phyloP scores from a whole-genome alignment of 2,329 filamentous ascomycete genomes.

The Claviceps sp. region DNA sequence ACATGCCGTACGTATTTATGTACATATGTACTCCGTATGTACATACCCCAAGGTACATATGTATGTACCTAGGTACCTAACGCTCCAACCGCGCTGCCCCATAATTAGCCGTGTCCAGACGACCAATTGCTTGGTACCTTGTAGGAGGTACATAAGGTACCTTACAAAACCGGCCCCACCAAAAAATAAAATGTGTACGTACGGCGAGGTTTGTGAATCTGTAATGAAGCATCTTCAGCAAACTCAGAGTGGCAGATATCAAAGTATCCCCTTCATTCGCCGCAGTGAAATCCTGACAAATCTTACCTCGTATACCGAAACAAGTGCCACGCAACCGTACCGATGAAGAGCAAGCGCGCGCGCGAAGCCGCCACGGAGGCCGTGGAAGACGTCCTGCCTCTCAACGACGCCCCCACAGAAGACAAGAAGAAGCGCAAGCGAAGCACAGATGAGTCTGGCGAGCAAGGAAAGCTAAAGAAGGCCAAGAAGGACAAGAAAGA shows the following conservation, averaged over 20 bases:
- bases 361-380: constrained; percentile 19
- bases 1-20: too few relatives aligned
- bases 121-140: not conserved
- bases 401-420: constrained; percentile 11
- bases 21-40: too few relatives aligned
- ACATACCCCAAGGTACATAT: too few relatives aligned
- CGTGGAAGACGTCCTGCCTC: constrained; percentile 13
- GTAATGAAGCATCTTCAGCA: too few relatives aligned
- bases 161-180: not conserved
- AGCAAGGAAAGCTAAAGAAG: constrained; percentile 16
- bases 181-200: not conserved
- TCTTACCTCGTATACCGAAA: too few relatives aligned
- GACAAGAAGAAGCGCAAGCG: constrained; percentile 29
- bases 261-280: not conserved
- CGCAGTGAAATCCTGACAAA: not conserved
- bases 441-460: constrained; percentile 13
- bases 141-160: too few relatives aligned
- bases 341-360: constrained; percentile 27
- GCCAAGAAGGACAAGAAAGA: constrained; percentile 15
- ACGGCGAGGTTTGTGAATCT: too few relatives aligned
- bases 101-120: not conserved
- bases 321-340: too few relatives aligned
- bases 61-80: not conserved
- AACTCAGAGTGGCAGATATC: too few relatives aligned
- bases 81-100: not conserved